Conservation (phyloP, 176 grass and related monocot genomes). For the Raddia guianensis region DNA sequence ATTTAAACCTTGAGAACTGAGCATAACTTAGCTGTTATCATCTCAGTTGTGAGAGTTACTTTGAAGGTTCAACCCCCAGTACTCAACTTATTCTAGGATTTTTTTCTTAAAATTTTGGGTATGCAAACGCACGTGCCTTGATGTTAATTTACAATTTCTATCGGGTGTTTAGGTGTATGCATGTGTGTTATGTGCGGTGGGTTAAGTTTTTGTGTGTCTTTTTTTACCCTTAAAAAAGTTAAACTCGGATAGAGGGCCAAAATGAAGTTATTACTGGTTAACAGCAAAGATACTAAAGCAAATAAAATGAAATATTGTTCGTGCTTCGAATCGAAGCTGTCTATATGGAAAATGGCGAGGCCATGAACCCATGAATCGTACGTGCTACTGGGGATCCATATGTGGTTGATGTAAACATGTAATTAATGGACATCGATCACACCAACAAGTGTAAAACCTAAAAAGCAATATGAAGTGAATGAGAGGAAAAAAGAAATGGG, state of each 20-base stretch:
- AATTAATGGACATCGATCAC: not conserved
- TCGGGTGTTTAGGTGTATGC: no score
- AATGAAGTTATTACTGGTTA: not conserved
- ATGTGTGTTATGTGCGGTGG: no score
- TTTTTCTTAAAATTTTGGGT: no score
- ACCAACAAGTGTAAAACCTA: conserved; percentile 30
- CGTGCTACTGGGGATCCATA: not conserved
- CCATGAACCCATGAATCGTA: not conserved
- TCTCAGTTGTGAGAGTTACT: no score
- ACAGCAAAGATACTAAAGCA: not conserved
- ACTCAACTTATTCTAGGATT: no score
- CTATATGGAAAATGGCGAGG: not conserved
- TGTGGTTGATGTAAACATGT: conserved; percentile 34
- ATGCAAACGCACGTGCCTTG: no score
- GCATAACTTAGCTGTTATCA: no score
- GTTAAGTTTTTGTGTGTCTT: no score
- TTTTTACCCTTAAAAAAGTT: no score
- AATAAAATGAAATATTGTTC: not conserved
- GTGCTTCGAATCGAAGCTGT: not conserved
- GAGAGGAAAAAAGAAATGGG: conserved; percentile 16
- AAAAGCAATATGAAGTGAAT: conserved; percentile 42
- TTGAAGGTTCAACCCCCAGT: no score
- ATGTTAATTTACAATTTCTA: no score
- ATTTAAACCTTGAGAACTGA: no score
- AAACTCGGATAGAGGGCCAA: not conserved